These are phyloP conservation scores for Jaltomata sinuosa DNA, from an alignment of 257 asterid species.

Conservation along the genomic window DNA sequence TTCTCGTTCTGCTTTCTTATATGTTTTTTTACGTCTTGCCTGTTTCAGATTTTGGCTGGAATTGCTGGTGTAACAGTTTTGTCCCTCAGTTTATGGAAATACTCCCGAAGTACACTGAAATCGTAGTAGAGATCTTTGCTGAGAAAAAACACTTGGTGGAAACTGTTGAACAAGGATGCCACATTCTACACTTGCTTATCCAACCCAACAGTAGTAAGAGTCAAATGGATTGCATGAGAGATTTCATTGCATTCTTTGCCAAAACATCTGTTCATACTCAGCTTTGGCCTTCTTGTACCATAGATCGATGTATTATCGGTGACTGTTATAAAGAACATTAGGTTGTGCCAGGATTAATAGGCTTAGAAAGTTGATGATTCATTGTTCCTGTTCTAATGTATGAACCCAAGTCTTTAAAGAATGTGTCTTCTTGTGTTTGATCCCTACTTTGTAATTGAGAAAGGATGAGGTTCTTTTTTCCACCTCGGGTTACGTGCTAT, in stretches of 20 bases:
- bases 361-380: neutral
- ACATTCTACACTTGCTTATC: neutral
- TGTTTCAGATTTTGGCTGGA: constrained; percentile 64
- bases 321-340: neutral
- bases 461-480: neutral
- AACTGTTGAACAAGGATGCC: neutral
- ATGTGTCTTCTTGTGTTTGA: neutral
- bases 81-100: constrained; percentile 61
- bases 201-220: neutral
- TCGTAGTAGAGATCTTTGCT: constrained; percentile 16
- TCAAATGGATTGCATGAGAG: neutral
- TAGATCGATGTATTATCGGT: neutral
- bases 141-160: neutral
- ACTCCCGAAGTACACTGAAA: constrained; percentile 33
- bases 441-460: neutral
- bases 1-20: neutral
- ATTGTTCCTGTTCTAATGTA: neutral
- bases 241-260: neutral
- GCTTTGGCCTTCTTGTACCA: neutral
- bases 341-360: neutral
- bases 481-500: neutral
- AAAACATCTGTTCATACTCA: neutral
- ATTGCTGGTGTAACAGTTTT: constrained; percentile 54
- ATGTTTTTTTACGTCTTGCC: neutral
- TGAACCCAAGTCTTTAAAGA: neutral